These are phyloP conservation scores for Fragilaria crotonensis DNA, from an alignment of 108 stramenopile species.

Conservation along the genomic window DNA sequence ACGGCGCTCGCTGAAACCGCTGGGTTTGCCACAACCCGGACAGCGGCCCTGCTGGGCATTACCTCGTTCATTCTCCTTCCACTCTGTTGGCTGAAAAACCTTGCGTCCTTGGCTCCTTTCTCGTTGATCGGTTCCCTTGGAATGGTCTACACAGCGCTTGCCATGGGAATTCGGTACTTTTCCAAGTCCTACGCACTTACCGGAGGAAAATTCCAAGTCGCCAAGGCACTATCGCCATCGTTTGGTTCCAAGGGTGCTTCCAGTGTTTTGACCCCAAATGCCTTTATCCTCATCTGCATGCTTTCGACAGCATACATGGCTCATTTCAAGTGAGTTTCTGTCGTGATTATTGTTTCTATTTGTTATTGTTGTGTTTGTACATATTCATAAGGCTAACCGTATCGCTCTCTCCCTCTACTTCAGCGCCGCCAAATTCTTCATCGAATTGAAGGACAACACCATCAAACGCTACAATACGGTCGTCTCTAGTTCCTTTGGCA, in stretches of 20 bases:
- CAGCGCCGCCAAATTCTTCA: slow-evolving; percentile 91
- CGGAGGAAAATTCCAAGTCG: slow-evolving; percentile 29
- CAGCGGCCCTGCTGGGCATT: slow-evolving; percentile 46
- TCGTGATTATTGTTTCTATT: not conserved
- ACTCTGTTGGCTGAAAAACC: slow-evolving; percentile 84
- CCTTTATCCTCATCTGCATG: slow-evolving; percentile 94
- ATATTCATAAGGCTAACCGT: not conserved
- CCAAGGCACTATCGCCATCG: slow-evolving; percentile 48
- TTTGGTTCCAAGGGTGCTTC: slow-evolving; percentile 66
- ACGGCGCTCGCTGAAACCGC: slow-evolving; percentile 27
- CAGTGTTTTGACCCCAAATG: slow-evolving; percentile 58
- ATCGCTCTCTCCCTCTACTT: slow-evolving; percentile 34
- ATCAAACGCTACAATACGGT: slow-evolving; percentile 70
- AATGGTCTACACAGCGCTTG: slow-evolving; percentile 80
- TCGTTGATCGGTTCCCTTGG: slow-evolving; percentile 76
- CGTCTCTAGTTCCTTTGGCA: slow-evolving; percentile 69
- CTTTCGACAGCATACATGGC: slow-evolving; percentile 91
- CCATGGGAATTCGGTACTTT: slow-evolving; percentile 70
- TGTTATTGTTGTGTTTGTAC: not conserved
- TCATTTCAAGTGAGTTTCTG: slow-evolving; percentile 17
- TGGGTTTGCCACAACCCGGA: slow-evolving; percentile 44
- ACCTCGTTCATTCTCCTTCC: slow-evolving; percentile 77
- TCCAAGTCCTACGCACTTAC: slow-evolving; percentile 67
- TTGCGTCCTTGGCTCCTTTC: slow-evolving; percentile 79
- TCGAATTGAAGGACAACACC: slow-evolving; percentile 88